Evolutionary conservation across 148 eudicot species (phyloP).

Genomic region (Vaccinium vitisidaea): DNA sequence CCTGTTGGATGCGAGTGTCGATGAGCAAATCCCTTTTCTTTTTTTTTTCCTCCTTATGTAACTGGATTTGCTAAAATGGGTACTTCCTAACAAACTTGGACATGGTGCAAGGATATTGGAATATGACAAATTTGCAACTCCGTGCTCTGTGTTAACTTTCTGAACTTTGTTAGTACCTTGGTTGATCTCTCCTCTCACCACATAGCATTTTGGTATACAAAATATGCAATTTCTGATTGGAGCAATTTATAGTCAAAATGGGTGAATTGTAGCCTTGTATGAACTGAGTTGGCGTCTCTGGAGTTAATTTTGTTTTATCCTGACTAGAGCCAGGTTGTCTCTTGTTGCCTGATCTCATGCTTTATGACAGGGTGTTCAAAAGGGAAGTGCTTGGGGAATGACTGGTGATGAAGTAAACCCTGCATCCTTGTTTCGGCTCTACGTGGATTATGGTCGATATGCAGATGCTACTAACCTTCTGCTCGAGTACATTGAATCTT

Average conservation of each 20-base stretch:
- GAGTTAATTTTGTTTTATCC: neutral
- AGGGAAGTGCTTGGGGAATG: conserved; percentile 61
- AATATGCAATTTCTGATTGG: neutral
- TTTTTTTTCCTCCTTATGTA: neutral
- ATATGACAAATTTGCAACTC: neutral
- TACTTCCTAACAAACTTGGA: neutral
- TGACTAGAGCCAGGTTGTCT: neutral
- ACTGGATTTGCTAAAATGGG: too few species aligned
- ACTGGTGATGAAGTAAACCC: conserved; percentile 79
- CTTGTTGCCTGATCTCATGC: conserved; percentile 17
- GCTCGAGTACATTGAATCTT: conserved; percentile 65
- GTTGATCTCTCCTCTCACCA: neutral
- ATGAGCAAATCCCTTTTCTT: neutral
- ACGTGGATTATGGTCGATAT: conserved; percentile 83
- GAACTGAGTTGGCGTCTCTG: neutral
- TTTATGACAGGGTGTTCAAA: conserved; percentile 49
- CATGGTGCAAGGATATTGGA: too few species aligned
- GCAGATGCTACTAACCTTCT: conserved; percentile 85
- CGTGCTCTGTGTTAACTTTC: neutral
- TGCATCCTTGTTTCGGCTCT: conserved; percentile 78
- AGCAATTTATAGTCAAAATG: conserved; percentile 1
- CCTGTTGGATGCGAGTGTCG: neutral
- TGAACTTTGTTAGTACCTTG: neutral
- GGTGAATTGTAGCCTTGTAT: conserved; percentile 1
- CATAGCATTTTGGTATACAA: neutral